Conservation (phyloP, 495 filamentous ascomycete species). For the Astrothelium macrocarpum region DNA sequence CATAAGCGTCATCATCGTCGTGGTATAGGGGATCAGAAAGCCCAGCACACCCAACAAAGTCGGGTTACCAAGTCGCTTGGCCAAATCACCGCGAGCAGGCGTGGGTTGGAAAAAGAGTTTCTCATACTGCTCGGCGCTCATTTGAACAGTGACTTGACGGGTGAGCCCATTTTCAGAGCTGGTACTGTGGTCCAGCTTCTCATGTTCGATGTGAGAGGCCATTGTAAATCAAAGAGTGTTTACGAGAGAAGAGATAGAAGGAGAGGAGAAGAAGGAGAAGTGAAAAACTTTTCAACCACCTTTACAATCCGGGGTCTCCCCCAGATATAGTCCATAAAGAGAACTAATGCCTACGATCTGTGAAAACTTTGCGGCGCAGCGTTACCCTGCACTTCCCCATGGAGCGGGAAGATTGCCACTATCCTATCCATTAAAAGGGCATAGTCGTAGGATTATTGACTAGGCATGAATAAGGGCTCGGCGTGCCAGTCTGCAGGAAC, state of each 20-base stretch:
- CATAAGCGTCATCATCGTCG: conserved; percentile 18
- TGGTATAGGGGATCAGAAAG: conserved; percentile 20
- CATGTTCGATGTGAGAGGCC: neutral
- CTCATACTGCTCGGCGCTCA: conserved; percentile 21
- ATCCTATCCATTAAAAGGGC: too few relatives aligned
- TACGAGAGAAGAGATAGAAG: neutral
- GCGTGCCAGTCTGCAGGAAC: neutral
- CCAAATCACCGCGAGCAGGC: conserved; percentile 16
- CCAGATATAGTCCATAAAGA: too few relatives aligned
- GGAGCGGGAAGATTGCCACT: too few relatives aligned
- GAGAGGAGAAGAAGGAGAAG: neutral
- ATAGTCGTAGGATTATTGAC: too few relatives aligned
- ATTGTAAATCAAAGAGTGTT: neutral
- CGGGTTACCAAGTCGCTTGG: conserved; percentile 23
- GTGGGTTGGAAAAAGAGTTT: conserved; percentile 21
- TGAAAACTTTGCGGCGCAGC: neutral
- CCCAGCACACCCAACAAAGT: conserved; percentile 20
- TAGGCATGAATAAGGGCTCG: neutral
- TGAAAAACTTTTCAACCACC: neutral
- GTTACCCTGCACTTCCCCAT: conserved; percentile 3
- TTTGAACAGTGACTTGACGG: conserved; percentile 18
- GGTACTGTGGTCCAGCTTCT: neutral
- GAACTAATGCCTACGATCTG: neutral
- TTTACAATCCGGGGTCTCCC: neutral
- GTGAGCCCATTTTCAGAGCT: conserved; percentile 7